Conservation (phyloP, 129 eudicot species). For the Lonicera japonica region DNA sequence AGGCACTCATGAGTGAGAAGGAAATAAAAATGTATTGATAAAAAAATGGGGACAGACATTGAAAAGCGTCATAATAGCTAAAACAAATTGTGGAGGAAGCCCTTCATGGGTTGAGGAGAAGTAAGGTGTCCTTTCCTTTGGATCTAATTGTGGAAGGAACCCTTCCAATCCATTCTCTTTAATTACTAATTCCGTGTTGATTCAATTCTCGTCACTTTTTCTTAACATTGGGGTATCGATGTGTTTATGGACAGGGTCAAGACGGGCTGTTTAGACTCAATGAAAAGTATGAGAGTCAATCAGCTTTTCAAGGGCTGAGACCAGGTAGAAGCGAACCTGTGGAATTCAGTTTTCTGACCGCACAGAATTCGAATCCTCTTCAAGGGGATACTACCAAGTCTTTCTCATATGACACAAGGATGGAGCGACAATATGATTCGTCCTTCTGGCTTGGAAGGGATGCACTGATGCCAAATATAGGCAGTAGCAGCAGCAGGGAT, state of each 20-base stretch:
- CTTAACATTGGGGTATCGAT: background rate
- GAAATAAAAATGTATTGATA: no score
- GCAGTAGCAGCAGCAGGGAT: constrained; percentile 25
- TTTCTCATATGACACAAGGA: constrained; percentile 25
- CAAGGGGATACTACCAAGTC: constrained; percentile 37
- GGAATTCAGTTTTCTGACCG: constrained; percentile 71
- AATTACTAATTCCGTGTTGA: no score
- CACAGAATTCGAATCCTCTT: constrained; percentile 46
- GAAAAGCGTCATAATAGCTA: no score
- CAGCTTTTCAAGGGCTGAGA: constrained; percentile 38
- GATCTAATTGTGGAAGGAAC: no score
- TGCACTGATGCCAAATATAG: constrained; percentile 39
- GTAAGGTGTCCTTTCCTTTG: no score
- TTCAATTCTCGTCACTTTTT: no score
- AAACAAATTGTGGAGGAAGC: no score
- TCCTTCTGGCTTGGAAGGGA: constrained; percentile 62
- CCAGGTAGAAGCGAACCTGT: constrained; percentile 50
- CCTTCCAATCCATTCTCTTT: no score
- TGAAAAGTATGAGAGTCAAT: constrained; percentile 39
- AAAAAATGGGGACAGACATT: no score
- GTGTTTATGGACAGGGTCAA: constrained; percentile 37
- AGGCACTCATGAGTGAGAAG: no score
- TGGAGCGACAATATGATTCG: constrained; percentile 55
- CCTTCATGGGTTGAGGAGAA: no score
- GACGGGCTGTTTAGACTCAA: constrained; percentile 35